Evolutionary conservation across 805 yeast species (phyloP).

Genomic region (Sugiyamaella mastotermitis): DNA sequence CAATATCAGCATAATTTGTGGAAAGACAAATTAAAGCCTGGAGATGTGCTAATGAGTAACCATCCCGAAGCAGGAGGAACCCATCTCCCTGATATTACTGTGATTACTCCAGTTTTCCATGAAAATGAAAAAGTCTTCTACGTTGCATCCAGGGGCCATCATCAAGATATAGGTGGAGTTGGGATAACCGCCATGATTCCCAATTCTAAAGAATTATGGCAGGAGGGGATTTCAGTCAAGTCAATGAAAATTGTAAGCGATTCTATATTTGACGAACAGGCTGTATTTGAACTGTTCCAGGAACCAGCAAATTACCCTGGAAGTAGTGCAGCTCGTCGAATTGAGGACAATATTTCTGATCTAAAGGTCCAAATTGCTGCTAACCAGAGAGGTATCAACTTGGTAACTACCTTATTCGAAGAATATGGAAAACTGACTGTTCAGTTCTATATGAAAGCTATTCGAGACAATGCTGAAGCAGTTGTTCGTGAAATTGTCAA

Average conservation of each 20-base stretch:
- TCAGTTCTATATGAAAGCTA: conserved; percentile 70
- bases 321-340: conserved; percentile 81
- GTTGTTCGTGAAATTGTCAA: conserved; percentile 57
- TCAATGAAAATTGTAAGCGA: conserved; percentile 66
- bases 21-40: conserved; percentile 57
- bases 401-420: conserved; percentile 51
- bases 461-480: conserved; percentile 69
- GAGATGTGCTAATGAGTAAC: conserved; percentile 72
- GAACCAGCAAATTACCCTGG: conserved; percentile 81
- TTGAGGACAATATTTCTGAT: conserved; percentile 79
- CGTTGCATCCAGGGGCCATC: conserved; percentile 94
- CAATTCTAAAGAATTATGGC: conserved; percentile 72
- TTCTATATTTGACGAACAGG: conserved; percentile 71
- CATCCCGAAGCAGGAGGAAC: conserved; percentile 86
- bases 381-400: conserved; percentile 72
- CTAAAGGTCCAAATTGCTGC: conserved; percentile 85
- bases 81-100: conserved; percentile 86
- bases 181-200: conserved; percentile 96
- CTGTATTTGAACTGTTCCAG: conserved; percentile 54
- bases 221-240: conserved; percentile 86
- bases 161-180: conserved; percentile 91
- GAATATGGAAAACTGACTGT: conserved; percentile 60
- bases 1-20: conserved; percentile 60
- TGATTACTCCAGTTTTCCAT: conserved; percentile 83
- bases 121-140: conserved; percentile 60